phyloP scores from a whole-genome alignment of 2,329 filamentous ascomycete genomes.

The Onygenales sp. region DNA sequence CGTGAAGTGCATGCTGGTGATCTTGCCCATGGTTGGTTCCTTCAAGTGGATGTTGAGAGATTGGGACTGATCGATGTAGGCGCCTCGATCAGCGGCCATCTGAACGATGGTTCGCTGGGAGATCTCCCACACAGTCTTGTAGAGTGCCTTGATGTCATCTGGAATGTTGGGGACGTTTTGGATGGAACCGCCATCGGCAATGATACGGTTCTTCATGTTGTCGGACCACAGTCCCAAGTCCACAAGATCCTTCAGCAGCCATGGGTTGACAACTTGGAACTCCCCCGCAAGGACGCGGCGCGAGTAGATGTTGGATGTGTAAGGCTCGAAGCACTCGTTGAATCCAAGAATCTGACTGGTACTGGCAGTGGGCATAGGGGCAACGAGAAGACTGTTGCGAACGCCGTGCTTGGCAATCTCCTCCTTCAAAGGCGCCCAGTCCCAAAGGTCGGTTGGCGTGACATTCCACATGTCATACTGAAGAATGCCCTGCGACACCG shows the following conservation, averaged over 20 bases:
- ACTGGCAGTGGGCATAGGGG: constrained; percentile 95
- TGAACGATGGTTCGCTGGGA: constrained; percentile 91
- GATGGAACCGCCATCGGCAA: constrained; percentile 88
- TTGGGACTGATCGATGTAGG: constrained; percentile 98
- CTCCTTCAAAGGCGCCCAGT: constrained; percentile 82
- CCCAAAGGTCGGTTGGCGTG: constrained; percentile 89
- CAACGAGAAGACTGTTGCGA: constrained; percentile 89
- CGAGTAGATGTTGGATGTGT: constrained; percentile 99
- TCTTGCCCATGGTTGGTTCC: constrained; percentile 98
- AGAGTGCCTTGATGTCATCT: constrained; percentile 86
- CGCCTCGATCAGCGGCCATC: constrained; percentile 96
- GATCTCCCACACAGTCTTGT: constrained; percentile 99
- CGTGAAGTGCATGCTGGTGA: constrained; percentile 98
- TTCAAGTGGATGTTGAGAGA: constrained; percentile 99
- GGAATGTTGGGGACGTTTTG: constrained; percentile 97
- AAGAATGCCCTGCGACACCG: constrained; percentile 87
- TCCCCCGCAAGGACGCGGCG: constrained; percentile 95
- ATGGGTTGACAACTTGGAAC: constrained; percentile 99
- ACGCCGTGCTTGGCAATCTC: constrained; percentile 89
- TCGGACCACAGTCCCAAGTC: constrained; percentile 98
- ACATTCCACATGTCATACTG: constrained; percentile 99
- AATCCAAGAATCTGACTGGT: constrained; percentile 97
- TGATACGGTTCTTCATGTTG: constrained; percentile 99
- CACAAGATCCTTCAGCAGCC: constrained; percentile 95
- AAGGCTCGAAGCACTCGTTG: constrained; percentile 99